phyloP scores from a whole-genome alignment of 305 asterid genomes.

The Ilex paraguariensis region DNA sequence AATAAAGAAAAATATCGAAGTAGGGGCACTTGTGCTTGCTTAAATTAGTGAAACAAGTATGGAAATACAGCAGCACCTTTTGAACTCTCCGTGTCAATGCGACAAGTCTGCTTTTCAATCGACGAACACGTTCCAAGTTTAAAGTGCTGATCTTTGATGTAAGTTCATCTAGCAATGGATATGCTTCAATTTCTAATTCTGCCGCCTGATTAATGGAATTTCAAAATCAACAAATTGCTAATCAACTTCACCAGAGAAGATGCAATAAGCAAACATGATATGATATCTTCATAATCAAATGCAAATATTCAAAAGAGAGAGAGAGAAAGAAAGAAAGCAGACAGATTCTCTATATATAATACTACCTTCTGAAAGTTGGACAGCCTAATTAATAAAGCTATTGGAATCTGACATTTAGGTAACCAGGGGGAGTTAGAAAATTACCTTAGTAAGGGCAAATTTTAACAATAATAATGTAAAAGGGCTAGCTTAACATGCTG shows the following conservation, averaged over 20 bases:
- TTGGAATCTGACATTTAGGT: too few species aligned
- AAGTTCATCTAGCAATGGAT: slow-evolving; percentile 17
- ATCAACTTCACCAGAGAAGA: background rate
- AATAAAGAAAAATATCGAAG: background rate
- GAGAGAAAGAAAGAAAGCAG: background rate
- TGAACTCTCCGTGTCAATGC: slow-evolving; percentile 19
- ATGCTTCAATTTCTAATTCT: slow-evolving; percentile 15
- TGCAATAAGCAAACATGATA: background rate
- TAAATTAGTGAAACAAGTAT: too few species aligned
- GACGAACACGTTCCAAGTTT: slow-evolving; percentile 15
- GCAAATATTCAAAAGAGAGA: background rate
- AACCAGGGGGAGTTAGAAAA: too few species aligned
- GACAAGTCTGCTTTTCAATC: slow-evolving; percentile 19
- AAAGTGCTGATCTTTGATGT: slow-evolving; percentile 16
- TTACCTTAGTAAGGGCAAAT: too few species aligned
- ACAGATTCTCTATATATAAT: background rate
- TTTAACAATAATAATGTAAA: too few species aligned
- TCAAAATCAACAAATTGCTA: slow-evolving; percentile 1
- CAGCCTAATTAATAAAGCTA: too few species aligned
- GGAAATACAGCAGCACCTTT: slow-evolving; percentile 5
- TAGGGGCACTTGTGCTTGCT: too few species aligned
- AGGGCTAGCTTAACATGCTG: too few species aligned
- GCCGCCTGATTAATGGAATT: slow-evolving; percentile 10
- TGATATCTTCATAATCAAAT: background rate
- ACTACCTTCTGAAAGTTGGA: too few species aligned